Evolutionary conservation across 805 yeast species (phyloP).

Genomic region (Kazachstania africana): DNA sequence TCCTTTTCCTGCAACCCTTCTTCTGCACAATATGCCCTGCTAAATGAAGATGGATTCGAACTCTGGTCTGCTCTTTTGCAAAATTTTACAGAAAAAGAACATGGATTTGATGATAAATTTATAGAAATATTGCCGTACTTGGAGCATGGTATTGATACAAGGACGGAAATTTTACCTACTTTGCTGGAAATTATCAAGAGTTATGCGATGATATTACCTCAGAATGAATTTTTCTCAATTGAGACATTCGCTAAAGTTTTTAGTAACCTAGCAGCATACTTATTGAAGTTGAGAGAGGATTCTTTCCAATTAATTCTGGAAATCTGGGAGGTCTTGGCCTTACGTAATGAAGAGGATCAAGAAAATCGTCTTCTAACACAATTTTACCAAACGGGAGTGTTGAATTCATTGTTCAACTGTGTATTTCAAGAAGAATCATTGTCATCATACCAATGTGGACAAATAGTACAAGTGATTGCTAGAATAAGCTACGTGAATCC

Average conservation of each 20-base stretch:
- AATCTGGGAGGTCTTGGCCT: constrained; percentile 23
- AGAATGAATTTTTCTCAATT: constrained; percentile 27
- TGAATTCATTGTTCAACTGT: constrained; percentile 18
- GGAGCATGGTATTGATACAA: constrained; percentile 46
- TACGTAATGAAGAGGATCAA: constrained; percentile 16
- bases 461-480: constrained; percentile 27
- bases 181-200: constrained; percentile 52
- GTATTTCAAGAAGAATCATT: constrained; percentile 22
- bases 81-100: constrained; percentile 36
- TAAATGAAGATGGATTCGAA: constrained; percentile 80
- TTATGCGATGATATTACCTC: constrained; percentile 39
- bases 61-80: constrained; percentile 66
- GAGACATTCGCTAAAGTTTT: constrained; percentile 27
- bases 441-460: constrained; percentile 24
- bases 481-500: constrained; percentile 28
- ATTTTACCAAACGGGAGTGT: constrained; percentile 18
- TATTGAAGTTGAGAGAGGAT: constrained; percentile 60
- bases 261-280: constrained; percentile 39
- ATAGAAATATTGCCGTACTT: constrained; percentile 38
- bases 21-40: constrained; percentile 41
- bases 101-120: constrained; percentile 28
- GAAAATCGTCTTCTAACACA: constrained; percentile 15
- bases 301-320: constrained; percentile 39
- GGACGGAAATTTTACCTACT: constrained; percentile 65
- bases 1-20: constrained; percentile 48